Evolutionary conservation across 1,139 yeast genomes (phyloP).

Genomic region (Diutina mesorugosa): DNA sequence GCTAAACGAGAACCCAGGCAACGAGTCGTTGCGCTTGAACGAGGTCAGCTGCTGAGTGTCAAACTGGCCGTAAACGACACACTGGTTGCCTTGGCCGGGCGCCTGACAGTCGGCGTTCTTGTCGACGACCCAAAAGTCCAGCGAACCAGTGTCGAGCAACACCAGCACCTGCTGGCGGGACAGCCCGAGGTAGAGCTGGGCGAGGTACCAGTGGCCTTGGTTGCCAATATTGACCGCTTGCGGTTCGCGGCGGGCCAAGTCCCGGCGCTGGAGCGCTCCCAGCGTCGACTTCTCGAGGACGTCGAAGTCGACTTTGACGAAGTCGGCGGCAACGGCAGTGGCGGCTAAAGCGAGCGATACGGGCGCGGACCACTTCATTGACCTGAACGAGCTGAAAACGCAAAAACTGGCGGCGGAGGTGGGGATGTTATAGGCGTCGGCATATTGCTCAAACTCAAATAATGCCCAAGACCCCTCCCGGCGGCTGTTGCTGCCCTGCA

Average conservation of each 20-base stretch:
- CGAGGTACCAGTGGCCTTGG: background rate
- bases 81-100: background rate
- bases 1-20: background rate
- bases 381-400: background rate
- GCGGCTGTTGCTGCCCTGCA: background rate
- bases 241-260: background rate
- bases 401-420: background rate
- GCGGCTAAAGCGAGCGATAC: background rate
- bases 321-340: background rate
- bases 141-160: constrained; percentile 2
- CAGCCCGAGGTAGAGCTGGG: background rate
- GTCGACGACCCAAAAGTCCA: constrained; percentile 1
- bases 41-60: constrained; percentile 2
- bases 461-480: background rate
- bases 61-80: constrained; percentile 3
- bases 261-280: background rate
- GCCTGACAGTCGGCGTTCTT: background rate
- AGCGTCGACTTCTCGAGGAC: background rate
- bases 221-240: background rate
- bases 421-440: background rate
- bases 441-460: background rate
- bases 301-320: constrained; percentile 1
- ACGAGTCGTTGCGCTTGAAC: background rate
- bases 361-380: background rate
- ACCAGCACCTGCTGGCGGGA: background rate